Base-by-base conservation (phyloP, 2,329 filamentous ascomycete genomes). In the Ceratocystis eucalypticola region DNA sequence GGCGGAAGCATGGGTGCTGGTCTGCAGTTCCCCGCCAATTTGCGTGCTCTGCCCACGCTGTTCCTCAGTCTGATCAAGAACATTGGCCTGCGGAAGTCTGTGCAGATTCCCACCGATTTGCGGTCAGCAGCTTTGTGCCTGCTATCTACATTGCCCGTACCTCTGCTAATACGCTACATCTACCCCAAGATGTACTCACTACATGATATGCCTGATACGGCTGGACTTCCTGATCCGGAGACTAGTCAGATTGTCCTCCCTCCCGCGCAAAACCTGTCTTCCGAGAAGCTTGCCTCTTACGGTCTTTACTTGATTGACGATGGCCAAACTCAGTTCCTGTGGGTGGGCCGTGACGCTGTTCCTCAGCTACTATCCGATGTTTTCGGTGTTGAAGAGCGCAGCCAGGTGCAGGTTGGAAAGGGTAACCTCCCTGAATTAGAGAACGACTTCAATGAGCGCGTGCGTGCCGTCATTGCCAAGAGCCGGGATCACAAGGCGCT, bases 11-110 rank as follows among this genome's bases (percentile, higher is more conserved):
- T 96, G 84, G 92, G 93, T 64, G 92, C 91, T 65, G 92, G 93
- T 61, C 80, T 99, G 20, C 94, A 96, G 74, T 94, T 97, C 80
- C 92, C 94, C 22, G 88, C 89, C 68, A 99, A 99, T 75, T 79
- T 99, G 67, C 86, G 93, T 66, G 91, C 87, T 44, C 81, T 99
- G 30, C 92, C 94, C 0, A 84, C 95, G 66, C 80, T 99, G 55
- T 97, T 99, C 82, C 80, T 99, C 46, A 92, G 91, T 7, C 77
- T 99, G 72, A 96, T 95, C 77, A 99, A 99, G 80, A 93, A 97
- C 73, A 89, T 96, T 70, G 93, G 91, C 70, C 84, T 96, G 69
- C 87, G 92, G 70, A 95, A 94, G 77, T 96, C 91, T 37, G 88
- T 91, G 4, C 91, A 96, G 76, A 96, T 96, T 69, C 92, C 92